Evolutionary conservation across 352 stramenopile species (phyloP), one percentile per base, ranked within the genome.

Genomic region (Paralagenidium karlingii): DNA sequence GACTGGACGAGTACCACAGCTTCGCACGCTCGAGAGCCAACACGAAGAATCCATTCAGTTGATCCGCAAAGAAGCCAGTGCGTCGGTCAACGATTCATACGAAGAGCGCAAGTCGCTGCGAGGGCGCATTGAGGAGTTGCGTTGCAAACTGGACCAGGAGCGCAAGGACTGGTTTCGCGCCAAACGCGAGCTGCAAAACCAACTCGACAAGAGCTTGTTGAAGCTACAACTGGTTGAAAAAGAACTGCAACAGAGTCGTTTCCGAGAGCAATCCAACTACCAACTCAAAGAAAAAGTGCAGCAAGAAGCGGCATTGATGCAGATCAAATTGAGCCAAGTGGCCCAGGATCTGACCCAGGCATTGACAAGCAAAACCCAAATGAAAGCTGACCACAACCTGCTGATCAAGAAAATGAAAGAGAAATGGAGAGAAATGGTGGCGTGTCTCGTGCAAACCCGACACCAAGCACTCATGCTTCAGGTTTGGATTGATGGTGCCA

Each of bases 91-190:
- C 19, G 65, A 60, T 27, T 75, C 67, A 10, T 52, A 81, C 33
- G 70, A 84, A 12, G 75, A 88, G 41, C 62, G 70, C 24, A 81
- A 84, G 48, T 64, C 67, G n/a, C 55, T 88, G 27, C 66, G 68
- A 1, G 58, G 60, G 7, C 56, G 71, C 26, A 60, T 80, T 7
- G 75, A 85, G 11, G 64, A 84, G 24, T 38, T 88, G 24, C 67
- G 69, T 27, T 62, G 65, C 30, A 81, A 78, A 15, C 41, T 84
- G 10, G 71, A 86, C 34, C 57, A 22, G 4, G 71, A 89, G 39
- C 60, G 69, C 20, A 86, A 85, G 45, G 63, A 82, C 31, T 85
- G 67, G 65, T 50, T 77, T 28, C 58, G 48, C 34, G 28, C 66
- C n/a, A 62, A 68, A 22, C 64, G 53, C 2, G 58, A 64, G 18